Percentiles rank a stretch among this genome's conserved stretches.
Conservation (phyloP, 139 green algal genomes). For the Coccomyxa sp. region DNA sequence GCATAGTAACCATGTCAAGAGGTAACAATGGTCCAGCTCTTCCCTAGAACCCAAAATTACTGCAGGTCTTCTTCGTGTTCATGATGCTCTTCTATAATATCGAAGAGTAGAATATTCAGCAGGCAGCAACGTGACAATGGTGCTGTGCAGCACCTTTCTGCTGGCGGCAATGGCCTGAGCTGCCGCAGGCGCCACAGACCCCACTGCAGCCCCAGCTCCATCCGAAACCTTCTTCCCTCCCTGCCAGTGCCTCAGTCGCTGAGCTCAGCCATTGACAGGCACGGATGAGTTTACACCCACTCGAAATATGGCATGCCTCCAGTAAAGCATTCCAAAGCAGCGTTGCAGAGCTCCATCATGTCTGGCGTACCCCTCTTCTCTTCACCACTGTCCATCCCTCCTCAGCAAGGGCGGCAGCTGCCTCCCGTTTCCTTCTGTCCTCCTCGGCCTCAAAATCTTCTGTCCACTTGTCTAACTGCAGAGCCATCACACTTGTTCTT, state of each 20-base stretch:
- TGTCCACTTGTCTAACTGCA: slow-evolving; percentile 65
- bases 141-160: slow-evolving; percentile 3
- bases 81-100: too few species aligned
- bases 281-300: neutral
- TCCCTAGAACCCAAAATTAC: neutral
- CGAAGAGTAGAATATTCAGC: neutral
- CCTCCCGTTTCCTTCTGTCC: slow-evolving; percentile 21
- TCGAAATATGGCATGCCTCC: neutral
- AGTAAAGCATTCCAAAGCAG: neutral
- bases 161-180: slow-evolving; percentile 32
- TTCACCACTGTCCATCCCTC: slow-evolving; percentile 81
- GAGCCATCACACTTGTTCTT: slow-evolving; percentile 36
- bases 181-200: slow-evolving; percentile 43
- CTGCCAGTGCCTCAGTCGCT: neutral
- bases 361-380: slow-evolving; percentile 1
- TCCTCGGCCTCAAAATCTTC: slow-evolving; percentile 55
- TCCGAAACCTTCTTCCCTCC: slow-evolving; percentile 47
- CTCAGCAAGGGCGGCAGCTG: slow-evolving; percentile 43
- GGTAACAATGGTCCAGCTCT: neutral
- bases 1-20: neutral
- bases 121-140: neutral
- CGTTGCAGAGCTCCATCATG: neutral
- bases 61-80: too few species aligned
- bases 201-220: slow-evolving; percentile 27
- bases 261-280: neutral